These are phyloP conservation scores for Pezicula neosporulosa DNA, from an alignment of 2,329 filamentous ascomycete genomes.

Conservation along the genomic window DNA sequence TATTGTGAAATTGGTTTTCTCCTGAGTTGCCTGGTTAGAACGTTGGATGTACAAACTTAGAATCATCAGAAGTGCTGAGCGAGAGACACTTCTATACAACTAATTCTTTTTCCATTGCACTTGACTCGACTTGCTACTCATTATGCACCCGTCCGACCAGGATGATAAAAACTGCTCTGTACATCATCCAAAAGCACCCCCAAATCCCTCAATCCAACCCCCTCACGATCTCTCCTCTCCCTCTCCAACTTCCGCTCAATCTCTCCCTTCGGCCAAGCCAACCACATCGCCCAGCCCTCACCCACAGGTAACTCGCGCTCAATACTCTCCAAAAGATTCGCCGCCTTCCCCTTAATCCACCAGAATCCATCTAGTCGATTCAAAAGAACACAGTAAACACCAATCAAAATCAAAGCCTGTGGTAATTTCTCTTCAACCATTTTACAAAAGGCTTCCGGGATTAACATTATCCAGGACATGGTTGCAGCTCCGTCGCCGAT, in stretches of 20 bases:
- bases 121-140: too few species aligned
- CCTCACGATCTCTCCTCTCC: too few species aligned
- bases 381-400: neutral
- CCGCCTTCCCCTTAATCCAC: slow-evolving; percentile 27
- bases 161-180: too few species aligned
- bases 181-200: slow-evolving; percentile 2
- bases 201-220: neutral
- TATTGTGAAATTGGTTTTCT: too few species aligned
- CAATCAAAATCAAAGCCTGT: neutral
- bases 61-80: too few species aligned
- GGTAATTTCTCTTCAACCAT: slow-evolving; percentile 23
- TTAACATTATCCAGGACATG: slow-evolving; percentile 31
- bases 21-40: too few species aligned
- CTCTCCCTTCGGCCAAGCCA: neutral
- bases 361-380: neutral
- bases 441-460: slow-evolving; percentile 27
- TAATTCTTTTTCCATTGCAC: neutral
- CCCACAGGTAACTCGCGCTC: neutral
- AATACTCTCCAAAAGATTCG: slow-evolving; percentile 30
- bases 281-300: slow-evolving; percentile 1
- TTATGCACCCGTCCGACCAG: too few species aligned
- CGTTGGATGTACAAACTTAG: too few species aligned
- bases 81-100: neutral
- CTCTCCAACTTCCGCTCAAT: neutral
- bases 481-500: slow-evolving; percentile 9